phyloP scores from a whole-genome alignment of 495 filamentous ascomycete species.

The Darksidea phi region DNA sequence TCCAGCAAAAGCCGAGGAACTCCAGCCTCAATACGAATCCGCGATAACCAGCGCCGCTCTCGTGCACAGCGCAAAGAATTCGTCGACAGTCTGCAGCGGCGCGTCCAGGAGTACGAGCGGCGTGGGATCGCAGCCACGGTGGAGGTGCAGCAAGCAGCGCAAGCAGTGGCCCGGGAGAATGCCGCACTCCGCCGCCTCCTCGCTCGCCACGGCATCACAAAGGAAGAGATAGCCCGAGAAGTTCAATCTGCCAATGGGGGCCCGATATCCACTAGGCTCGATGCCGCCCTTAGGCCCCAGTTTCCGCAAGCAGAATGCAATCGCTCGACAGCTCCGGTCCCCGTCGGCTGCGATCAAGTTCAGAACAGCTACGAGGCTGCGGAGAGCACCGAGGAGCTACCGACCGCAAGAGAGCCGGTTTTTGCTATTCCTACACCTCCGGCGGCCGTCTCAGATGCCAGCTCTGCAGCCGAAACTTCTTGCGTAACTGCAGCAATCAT shows the following conservation, averaged over 20 bases:
- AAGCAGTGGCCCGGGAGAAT: constrained; percentile 14
- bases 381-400: background rate
- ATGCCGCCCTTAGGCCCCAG: too few relatives aligned
- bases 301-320: too few relatives aligned
- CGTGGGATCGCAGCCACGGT: constrained; percentile 6
- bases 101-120: constrained; percentile 9
- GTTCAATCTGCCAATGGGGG: background rate
- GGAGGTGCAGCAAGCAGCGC: constrained; percentile 18
- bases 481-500: constrained; percentile 15
- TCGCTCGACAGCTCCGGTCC: too few relatives aligned
- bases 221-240: constrained; percentile 12
- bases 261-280: background rate
- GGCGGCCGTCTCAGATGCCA: background rate
- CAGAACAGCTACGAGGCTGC: too few relatives aligned
- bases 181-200: constrained; percentile 8
- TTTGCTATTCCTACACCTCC: background rate
- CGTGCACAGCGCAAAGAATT: constrained; percentile 12
- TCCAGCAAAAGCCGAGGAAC: background rate
- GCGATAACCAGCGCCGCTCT: constrained; percentile 27
- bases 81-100: constrained; percentile 4
- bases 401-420: background rate
- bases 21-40: constrained; percentile 11
- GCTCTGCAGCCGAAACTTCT: constrained; percentile 2
- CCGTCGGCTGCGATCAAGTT: too few relatives aligned
- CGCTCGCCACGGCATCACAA: constrained; percentile 1